Evolutionary conservation across 495 filamentous ascomycete species (phyloP).

Genomic region (Oidiodendron maius): DNA sequence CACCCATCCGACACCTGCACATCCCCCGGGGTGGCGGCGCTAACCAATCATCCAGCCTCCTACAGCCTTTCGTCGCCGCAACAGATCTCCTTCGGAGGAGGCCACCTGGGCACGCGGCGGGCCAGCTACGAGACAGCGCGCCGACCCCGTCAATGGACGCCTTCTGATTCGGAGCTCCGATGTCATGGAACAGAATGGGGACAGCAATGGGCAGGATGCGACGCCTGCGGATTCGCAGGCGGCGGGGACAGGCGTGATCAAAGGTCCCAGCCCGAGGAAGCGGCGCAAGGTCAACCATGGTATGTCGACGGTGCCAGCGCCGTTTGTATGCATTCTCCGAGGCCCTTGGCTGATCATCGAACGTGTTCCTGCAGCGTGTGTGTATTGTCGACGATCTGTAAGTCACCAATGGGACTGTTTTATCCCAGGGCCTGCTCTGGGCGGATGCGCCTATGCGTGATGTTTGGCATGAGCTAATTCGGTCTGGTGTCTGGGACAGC

Average conservation of each 20-base stretch:
- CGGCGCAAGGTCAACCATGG: conserved; percentile 99
- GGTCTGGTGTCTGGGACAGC: conserved; percentile 43
- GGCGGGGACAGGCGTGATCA: conserved; percentile 30
- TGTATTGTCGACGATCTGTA: conserved; percentile 99
- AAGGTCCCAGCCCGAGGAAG: conserved; percentile 84
- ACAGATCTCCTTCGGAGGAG: conserved; percentile 8
- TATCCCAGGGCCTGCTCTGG: conserved; percentile 11
- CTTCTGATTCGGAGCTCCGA: conserved; percentile 21
- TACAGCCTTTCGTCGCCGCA: too few species aligned
- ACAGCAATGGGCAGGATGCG: conserved; percentile 42
- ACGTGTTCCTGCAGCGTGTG: conserved; percentile 71
- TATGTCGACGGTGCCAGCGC: conserved; percentile 40
- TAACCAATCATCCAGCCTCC: too few species aligned
- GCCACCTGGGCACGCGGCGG: too few species aligned
- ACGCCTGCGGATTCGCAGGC: conserved; percentile 39
- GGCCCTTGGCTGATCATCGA: conserved; percentile 36
- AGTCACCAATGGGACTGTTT: conserved; percentile 40
- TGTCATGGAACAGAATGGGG: conserved; percentile 42
- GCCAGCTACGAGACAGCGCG: conserved; percentile 14
- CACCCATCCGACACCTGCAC: too few species aligned
- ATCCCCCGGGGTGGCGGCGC: too few species aligned
- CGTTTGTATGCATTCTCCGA: conserved; percentile 20
- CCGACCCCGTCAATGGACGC: conserved; percentile 23
- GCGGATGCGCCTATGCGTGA: conserved; percentile 20
- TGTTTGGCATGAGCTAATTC: conserved; percentile 25